Conservation (phyloP, 768 basidiomycete species). For the Termitomyces sp. region DNA sequence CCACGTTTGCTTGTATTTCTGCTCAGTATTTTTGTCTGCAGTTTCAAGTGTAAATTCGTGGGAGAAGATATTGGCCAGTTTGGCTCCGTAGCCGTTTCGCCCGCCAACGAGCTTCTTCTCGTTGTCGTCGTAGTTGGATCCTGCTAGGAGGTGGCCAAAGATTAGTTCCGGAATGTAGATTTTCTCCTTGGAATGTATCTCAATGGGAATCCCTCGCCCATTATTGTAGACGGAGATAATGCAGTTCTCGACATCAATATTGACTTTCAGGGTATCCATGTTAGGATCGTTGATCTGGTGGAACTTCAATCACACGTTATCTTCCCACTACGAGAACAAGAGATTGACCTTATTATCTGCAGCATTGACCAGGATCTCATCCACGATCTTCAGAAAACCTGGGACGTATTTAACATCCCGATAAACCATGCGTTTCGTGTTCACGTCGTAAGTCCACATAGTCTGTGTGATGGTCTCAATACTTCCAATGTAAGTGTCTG, state of each 20-base stretch:
- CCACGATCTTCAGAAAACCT: constrained; percentile 98
- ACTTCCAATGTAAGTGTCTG: constrained; percentile 95
- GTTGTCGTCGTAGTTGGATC: constrained; percentile 97
- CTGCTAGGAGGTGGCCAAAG: constrained; percentile 91
- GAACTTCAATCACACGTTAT: background rate
- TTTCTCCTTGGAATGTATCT: constrained; percentile 89
- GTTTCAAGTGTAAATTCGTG: constrained; percentile 95
- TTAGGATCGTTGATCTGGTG: constrained; percentile 80
- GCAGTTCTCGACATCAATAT: constrained; percentile 76
- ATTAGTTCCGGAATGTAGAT: constrained; percentile 97
- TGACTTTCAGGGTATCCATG: constrained; percentile 92
- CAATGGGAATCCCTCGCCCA: constrained; percentile 93
- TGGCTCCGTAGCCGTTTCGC: constrained; percentile 97
- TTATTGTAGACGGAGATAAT: constrained; percentile 94
- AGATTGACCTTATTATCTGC: constrained; percentile 92
- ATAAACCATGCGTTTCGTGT: constrained; percentile 76
- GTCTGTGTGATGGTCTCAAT: constrained; percentile 80
- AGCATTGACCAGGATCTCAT: constrained; percentile 98
- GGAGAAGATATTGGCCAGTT: constrained; percentile 97
- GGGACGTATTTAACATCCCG: constrained; percentile 89
- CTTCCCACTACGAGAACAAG: background rate
- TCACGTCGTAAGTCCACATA: constrained; percentile 94
- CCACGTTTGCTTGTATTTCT: constrained; percentile 96
- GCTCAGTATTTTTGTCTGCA: constrained; percentile 75
- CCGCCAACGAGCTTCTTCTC: constrained; percentile 99